These are phyloP conservation scores for Mortierella sp. DNA, from an alignment of 371 early-diverging fungal species.

Conservation along the genomic window DNA sequence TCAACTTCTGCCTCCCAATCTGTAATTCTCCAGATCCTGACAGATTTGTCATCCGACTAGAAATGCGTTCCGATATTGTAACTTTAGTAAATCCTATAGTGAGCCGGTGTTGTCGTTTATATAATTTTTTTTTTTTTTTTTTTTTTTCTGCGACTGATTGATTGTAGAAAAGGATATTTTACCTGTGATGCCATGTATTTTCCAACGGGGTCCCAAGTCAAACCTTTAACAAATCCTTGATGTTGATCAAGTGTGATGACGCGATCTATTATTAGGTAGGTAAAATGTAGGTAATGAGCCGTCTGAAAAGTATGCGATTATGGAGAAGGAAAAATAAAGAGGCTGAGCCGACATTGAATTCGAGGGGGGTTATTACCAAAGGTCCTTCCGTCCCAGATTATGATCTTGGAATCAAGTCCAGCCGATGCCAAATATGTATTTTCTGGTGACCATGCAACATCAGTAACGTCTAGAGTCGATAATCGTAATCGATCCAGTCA, in stretches of 20 bases:
- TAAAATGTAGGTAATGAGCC: too few relatives aligned
- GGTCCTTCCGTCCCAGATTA: conserved; percentile 87
- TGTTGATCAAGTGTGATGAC: conserved; percentile 80
- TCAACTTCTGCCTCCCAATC: conserved; percentile 88
- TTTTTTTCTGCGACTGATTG: not conserved
- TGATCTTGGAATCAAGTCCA: conserved; percentile 87
- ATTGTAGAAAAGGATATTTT: conserved; percentile 12
- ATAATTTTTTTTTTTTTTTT: not conserved
- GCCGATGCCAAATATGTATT: conserved; percentile 91
- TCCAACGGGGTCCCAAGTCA: conserved; percentile 97
- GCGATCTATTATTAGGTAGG: conserved; percentile 59
- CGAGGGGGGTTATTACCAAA: conserved; percentile 69
- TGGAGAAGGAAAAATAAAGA: too few relatives aligned
- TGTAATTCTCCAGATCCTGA: conserved; percentile 87
- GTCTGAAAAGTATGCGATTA: too few relatives aligned
- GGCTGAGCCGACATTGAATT: not conserved
- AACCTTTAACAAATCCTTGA: conserved; percentile 94
- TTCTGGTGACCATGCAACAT: conserved; percentile 96
- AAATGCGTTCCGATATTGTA: not conserved
- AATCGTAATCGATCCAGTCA: not conserved
- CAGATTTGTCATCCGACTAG: conserved; percentile 92
- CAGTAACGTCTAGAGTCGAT: conserved; percentile 80
- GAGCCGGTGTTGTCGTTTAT: not conserved
- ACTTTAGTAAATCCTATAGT: not conserved
- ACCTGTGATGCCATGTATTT: conserved; percentile 94